Evolutionary conservation across 345 rosid genomes (phyloP).

Genomic region (Excoecaria agallocha): DNA sequence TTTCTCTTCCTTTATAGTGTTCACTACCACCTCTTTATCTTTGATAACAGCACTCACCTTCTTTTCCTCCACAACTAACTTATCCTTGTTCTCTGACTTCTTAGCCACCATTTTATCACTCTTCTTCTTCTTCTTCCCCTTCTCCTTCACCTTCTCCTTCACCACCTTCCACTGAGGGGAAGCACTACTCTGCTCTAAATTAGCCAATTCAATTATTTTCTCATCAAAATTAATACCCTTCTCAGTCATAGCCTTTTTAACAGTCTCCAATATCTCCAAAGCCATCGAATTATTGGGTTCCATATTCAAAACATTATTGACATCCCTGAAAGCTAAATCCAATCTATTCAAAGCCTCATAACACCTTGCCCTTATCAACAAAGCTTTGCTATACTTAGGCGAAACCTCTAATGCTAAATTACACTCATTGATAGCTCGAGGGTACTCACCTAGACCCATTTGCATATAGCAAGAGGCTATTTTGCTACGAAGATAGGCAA

Average conservation of each 20-base stretch:
- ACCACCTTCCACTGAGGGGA: constrained; percentile 48
- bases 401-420: constrained; percentile 84
- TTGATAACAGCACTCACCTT: constrained; percentile 29
- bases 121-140: constrained; percentile 55
- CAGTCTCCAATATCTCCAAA: constrained; percentile 63
- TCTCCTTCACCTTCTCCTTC: constrained; percentile 62
- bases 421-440: constrained; percentile 85
- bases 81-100: constrained; percentile 28
- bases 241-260: constrained; percentile 57
- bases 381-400: constrained; percentile 84
- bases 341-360: constrained; percentile 79
- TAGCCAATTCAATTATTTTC: constrained; percentile 51
- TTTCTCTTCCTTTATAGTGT: constrained; percentile 43
- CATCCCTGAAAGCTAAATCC: constrained; percentile 91
- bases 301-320: constrained; percentile 61
- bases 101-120: constrained; percentile 13
- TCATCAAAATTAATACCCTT: constrained; percentile 70
- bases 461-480: constrained; percentile 98
- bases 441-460: constrained; percentile 93
- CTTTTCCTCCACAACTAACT: constrained; percentile 38
- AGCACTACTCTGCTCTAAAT: constrained; percentile 33
- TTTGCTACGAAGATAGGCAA: constrained; percentile 69
- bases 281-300: constrained; percentile 81
- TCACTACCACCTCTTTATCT: constrained; percentile 54
- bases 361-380: constrained; percentile 78